Base-by-base conservation (phyloP, 2,329 filamentous ascomycete genomes). In the Pestalotiopsis fici region DNA sequence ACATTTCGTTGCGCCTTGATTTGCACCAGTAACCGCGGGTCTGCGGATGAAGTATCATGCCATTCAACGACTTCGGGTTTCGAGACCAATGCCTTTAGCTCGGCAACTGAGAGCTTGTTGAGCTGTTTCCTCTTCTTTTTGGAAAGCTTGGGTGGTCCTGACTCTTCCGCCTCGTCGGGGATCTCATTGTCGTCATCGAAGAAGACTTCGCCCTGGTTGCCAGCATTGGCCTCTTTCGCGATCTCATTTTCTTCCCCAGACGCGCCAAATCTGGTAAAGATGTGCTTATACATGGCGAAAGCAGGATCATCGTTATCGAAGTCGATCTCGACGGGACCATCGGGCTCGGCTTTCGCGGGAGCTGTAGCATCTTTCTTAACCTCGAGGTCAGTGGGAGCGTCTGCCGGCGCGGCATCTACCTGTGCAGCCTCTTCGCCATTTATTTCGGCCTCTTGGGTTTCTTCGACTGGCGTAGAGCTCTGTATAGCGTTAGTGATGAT, bases 1-100 rank as follows among this genome's bases (percentile, higher is more conserved):
- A 98, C 93, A 77, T 99, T 99, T 72, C 95, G 90, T 78, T 97
- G 93, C 3, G 93, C 92, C 80, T 98, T 99, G 83, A 99, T 95
- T 76, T 97, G 93, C 28, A 98, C 93, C 12, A 99, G 87, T 56
- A 98, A 84, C 66, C 91, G 89, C 15, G 96, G 96, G 77, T 99
- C 95, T 28, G 93, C 90, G 0, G 96, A 95, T 18, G 94, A 97
- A 13, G 93, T 93, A 77, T 99, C 96, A 65, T 97, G 96, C 96
- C 96, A 98, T 76, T 99, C 96, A 5, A 99, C 95, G 11, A 97
- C 89, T 79, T 99, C 96, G 2, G 96, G 96, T 73, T 95, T 95
- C 74, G 87, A 88, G 68, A 98, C 96, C 66, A 97, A 83, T 5
- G 95, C 93, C 82, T 99, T 99, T 70, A 99, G 87, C 80, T 98